Base-by-base conservation (phyloP, 495 filamentous ascomycete genomes). In the Pyronema omphalodes region DNA sequence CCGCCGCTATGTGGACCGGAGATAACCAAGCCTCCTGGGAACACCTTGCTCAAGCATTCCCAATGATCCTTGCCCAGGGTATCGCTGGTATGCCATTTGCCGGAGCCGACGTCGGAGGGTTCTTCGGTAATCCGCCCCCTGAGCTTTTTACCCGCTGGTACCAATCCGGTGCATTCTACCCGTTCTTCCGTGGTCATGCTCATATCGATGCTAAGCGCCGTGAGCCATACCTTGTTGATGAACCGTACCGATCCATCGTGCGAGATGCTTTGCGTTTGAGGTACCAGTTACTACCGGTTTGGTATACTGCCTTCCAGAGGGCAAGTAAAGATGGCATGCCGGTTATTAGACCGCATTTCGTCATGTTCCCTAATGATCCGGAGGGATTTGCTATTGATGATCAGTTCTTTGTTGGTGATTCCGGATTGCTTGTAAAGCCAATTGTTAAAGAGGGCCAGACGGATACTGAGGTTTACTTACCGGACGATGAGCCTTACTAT, bases 111-210 rank as follows among this genome's bases (percentile, higher is more conserved):
- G 91, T 98, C 12, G 93, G 89, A 37, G 91, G 91, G 37, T 98
- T 98, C 76, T 98, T 98, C 62, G 87, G 91, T 48, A 94, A 98
- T 68, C 91, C 91, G 0, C 80, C 79, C 56, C 87, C 86, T 63
- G 88, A 96, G 52, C 78, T 98, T 7, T 73, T 89, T 51, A 84
- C 84, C 4, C 80, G 91, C 33, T 98, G 93, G 91, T 98, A 94
- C 68, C 91, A 98, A 67, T 78, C 87, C 39, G 93, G 91, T 52
- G 86, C 86, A 40, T 98, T 93, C 78, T 96, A 96, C 66, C 91
- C 91, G 17, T 98, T 96, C 75, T 94, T 95, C 82, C 83, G 91
- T 40, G 91, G 76, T n/a, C 91, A 98, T 62, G 91, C 91, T 14
- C 91, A 98, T 66, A 95, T 95, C 57, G 91, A 96, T 62, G 82